phyloP scores from a whole-genome alignment of 805 yeast genomes.

The Schizosaccharomyces octosporus region DNA sequence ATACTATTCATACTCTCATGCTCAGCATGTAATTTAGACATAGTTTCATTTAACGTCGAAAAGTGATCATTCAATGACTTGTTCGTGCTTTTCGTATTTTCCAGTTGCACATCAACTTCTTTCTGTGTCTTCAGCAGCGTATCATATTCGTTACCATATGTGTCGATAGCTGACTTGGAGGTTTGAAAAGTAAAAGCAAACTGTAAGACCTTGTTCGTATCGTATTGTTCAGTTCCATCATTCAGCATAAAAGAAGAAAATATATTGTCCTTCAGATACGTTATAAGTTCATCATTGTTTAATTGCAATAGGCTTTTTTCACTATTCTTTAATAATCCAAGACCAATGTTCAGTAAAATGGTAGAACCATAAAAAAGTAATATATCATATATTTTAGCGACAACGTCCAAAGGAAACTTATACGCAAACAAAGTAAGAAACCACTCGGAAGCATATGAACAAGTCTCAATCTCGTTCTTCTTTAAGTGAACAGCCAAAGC shows the following conservation, averaged over 20 bases:
- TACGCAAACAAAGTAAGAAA: constrained; percentile 84
- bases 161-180: constrained; percentile 43
- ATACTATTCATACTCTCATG: constrained; percentile 73
- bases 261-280: constrained; percentile 53
- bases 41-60: constrained; percentile 43
- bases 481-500: constrained; percentile 46
- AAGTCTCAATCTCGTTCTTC: constrained; percentile 68
- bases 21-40: constrained; percentile 47
- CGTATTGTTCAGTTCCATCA: constrained; percentile 3
- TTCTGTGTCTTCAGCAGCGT: constrained; percentile 46
- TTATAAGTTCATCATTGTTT: constrained; percentile 52
- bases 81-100: constrained; percentile 33
- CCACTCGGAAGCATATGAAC: constrained; percentile 98
- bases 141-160: constrained; percentile 49
- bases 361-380: constrained; percentile 81
- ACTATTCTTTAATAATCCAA: constrained; percentile 53
- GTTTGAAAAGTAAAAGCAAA: constrained; percentile 58
- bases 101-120: constrained; percentile 39
- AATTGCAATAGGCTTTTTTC: constrained; percentile 31
- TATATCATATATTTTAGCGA: constrained; percentile 64
- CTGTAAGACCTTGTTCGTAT: constrained; percentile 23
- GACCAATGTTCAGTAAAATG: constrained; percentile 54
- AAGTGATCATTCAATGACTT: constrained; percentile 51
- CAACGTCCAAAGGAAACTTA: constrained; percentile 76
- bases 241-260: constrained; percentile 38